Conservation (phyloP, 768 basidiomycete species). For the Peribolospora kevripleyi region DNA sequence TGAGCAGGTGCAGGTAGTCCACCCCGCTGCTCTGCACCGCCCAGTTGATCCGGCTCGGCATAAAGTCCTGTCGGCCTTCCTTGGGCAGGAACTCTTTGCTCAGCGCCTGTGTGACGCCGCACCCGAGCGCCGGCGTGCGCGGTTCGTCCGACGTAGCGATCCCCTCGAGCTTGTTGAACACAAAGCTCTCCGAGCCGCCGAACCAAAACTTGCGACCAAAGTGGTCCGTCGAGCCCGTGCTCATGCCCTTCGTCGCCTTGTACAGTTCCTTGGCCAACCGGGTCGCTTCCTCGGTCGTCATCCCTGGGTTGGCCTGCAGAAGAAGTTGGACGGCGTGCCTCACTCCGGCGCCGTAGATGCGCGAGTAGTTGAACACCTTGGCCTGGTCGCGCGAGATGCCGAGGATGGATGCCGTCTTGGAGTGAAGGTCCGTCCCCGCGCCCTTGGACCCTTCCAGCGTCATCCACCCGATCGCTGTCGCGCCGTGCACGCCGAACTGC, state of each 20-base stretch:
- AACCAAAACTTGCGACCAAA: conserved; percentile 81
- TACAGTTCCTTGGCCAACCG: conserved; percentile 64
- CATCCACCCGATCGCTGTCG: conserved; percentile 98
- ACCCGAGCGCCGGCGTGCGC: conserved; percentile 76
- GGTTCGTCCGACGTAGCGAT: conserved; percentile 71
- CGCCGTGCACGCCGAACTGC: conserved; percentile 88
- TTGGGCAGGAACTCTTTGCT: conserved; percentile 65
- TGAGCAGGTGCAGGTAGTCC: conserved; percentile 87
- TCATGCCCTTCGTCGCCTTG: conserved; percentile 63
- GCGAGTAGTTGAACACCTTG: conserved; percentile 96
- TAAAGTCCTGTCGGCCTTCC: conserved; percentile 42
- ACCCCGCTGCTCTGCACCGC: conserved; percentile 97
- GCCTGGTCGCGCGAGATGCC: conserved; percentile 83
- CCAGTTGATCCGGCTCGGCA: conserved; percentile 97
- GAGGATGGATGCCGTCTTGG: conserved; percentile 79
- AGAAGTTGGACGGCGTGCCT: conserved; percentile 72
- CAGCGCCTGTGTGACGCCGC: conserved; percentile 80
- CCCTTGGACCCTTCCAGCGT: conserved; percentile 90
- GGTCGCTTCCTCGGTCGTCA: conserved; percentile 55
- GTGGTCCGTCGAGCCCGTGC: conserved; percentile 27
- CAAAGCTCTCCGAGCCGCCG: conserved; percentile 80
- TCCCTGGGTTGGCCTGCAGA: conserved; percentile 54
- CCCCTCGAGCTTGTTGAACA: conserved; percentile 94
- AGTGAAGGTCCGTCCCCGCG: conserved; percentile 83
- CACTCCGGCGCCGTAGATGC: conserved; percentile 96